These are phyloP conservation scores for Chamaecrista fasciculata DNA, from an alignment of 306 rosid species.

Conservation along the genomic window DNA sequence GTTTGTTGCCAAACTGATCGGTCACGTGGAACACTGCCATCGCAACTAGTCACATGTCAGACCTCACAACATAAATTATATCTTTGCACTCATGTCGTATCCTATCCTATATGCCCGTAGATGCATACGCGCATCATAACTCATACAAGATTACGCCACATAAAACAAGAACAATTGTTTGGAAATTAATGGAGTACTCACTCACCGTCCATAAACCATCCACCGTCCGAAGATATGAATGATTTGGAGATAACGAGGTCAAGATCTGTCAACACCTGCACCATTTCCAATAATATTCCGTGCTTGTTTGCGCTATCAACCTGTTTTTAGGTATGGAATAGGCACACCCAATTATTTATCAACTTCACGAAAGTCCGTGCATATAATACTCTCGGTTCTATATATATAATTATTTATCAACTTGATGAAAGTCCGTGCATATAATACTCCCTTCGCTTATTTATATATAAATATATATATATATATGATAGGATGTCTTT, in stretches of 20 bases:
- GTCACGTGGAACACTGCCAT: constrained; percentile 94
- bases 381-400: too few relatives aligned
- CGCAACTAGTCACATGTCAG: constrained; percentile 36
- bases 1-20: constrained; percentile 77
- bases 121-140: constrained; percentile 19
- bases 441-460: too few relatives aligned
- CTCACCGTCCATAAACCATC: constrained; percentile 98
- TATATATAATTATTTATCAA: too few relatives aligned
- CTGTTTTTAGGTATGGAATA: constrained; percentile 31
- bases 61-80: too few relatives aligned
- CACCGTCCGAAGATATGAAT: constrained; percentile 91
- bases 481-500: too few relatives aligned
- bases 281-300: constrained; percentile 94
- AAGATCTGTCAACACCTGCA: constrained; percentile 91
- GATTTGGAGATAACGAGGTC: constrained; percentile 89
- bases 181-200: background rate
- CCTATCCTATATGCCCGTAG: background rate
- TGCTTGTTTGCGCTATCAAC: constrained; percentile 95
- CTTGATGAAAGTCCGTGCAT: background rate
- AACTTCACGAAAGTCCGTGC: background rate
- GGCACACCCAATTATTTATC: background rate
- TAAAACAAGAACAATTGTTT: background rate
- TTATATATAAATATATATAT: too few relatives aligned
- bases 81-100: constrained; percentile 4
- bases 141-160: constrained; percentile 8